Conservation (phyloP, 371 early-diverging fungal genomes). For the Batkoa obscura region DNA sequence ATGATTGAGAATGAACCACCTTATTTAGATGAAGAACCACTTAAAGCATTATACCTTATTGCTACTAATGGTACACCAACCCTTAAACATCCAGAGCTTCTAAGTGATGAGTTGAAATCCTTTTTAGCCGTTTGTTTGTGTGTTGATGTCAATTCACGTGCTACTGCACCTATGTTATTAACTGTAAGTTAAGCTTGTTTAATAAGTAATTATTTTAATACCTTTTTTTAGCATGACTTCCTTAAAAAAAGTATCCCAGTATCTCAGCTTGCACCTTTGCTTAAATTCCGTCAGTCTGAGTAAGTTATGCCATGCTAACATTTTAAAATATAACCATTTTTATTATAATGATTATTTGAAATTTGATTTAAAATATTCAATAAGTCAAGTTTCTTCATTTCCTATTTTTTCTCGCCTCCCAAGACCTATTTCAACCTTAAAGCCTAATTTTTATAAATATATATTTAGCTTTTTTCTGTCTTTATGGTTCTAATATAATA, state of each 20-base stretch:
- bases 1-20: slow-evolving; percentile 97
- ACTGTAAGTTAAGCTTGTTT: not conserved
- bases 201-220: not conserved
- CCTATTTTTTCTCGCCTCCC: too few species aligned
- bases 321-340: too few species aligned
- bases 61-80: slow-evolving; percentile 96
- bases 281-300: slow-evolving; percentile 8
- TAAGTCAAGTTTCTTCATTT: too few species aligned
- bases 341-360: too few species aligned
- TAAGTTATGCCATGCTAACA: too few species aligned
- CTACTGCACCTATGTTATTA: slow-evolving; percentile 42
- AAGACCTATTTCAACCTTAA: too few species aligned
- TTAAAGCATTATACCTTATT: slow-evolving; percentile 87
- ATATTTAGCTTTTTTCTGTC: too few species aligned
- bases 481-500: too few species aligned
- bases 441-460: too few species aligned
- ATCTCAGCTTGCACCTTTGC: slow-evolving; percentile 3
- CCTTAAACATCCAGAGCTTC: slow-evolving; percentile 63
- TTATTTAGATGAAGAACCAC: slow-evolving; percentile 83
- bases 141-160: slow-evolving; percentile 74
- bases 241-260: slow-evolving; percentile 17
- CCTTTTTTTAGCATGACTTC: slow-evolving; percentile 16
- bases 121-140: slow-evolving; percentile 75
- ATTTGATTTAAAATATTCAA: too few species aligned
- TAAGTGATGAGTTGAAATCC: slow-evolving; percentile 61